Evolutionary conservation across 768 basidiomycete species (phyloP).

Genomic region (Wakefieldia striispora): DNA sequence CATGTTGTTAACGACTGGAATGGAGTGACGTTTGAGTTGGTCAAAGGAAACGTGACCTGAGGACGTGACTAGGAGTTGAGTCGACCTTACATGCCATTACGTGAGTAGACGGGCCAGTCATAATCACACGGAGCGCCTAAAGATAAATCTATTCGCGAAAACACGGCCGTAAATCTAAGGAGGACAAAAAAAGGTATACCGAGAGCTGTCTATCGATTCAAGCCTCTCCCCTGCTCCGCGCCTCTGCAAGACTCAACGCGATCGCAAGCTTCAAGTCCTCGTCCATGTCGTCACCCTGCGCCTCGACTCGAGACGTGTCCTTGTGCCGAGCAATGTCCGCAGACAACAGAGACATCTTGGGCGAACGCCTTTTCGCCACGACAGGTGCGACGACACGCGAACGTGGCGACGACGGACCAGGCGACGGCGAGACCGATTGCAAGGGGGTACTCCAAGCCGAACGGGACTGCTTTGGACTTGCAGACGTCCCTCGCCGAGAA

Average conservation of each 20-base stretch:
- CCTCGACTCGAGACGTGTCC: neutral
- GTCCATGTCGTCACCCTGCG: slow-evolving; percentile 44
- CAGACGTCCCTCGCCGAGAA: slow-evolving; percentile 15
- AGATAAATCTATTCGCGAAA: no score
- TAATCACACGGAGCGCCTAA: no score
- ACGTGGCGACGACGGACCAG: slow-evolving; percentile 17
- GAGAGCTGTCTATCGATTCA: neutral
- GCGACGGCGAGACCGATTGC: slow-evolving; percentile 17
- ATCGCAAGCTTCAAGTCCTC: slow-evolving; percentile 65
- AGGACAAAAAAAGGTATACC: neutral
- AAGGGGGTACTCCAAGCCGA: slow-evolving; percentile 44
- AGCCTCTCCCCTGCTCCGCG: slow-evolving; percentile 9
- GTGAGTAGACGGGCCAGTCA: no score
- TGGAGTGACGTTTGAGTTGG: no score
- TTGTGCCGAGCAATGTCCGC: slow-evolving; percentile 9
- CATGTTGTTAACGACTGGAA: no score
- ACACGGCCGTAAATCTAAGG: neutral
- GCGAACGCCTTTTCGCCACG: slow-evolving; percentile 4
- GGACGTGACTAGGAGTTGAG: no score
- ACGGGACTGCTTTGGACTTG: slow-evolving; percentile 10
- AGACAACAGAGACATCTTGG: slow-evolving; percentile 15
- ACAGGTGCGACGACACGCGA: slow-evolving; percentile 11
- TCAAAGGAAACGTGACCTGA: no score
- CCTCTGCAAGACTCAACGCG: slow-evolving; percentile 68
- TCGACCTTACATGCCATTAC: no score